Evolutionary conservation across 495 filamentous ascomycete genomes (phyloP), one percentile per base, ranked within the genome.

Genomic region (Xanthoparmelia taractica): DNA sequence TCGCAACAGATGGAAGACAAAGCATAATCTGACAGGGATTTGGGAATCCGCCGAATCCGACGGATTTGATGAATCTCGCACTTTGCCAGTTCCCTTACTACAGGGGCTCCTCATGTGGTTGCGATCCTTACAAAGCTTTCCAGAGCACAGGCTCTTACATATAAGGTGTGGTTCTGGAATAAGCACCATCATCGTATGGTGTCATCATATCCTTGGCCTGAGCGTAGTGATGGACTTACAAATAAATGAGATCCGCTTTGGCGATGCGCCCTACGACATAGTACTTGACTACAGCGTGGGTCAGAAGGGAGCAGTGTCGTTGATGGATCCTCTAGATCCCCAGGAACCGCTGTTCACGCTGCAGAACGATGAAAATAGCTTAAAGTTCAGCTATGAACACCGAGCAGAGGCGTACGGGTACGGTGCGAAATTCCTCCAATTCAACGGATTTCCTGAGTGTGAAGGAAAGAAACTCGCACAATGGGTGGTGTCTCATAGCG

Each of bases 271-370:
- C 17, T 50, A 38, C 8, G 48, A 52, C 37, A 29, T 68, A 2
- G 8, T 60, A 8, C 27, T 63, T 40, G 59, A 63, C 15, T 33
- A 59, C 23, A 31, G 55, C 34, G 15, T 18, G 2, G 17, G 25
- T 1, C 4, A 5, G 15, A 18, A 63, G 13, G 63, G 48, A 23
- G 48, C 37, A 10, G 60, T 60, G 47, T 60, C 56, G 10, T 45
- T 68, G 8, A 58, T 68, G 64, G 59, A 63, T 31, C 59, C 64
- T 25, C 18, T 57, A 36, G 41, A 61, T 20, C 45, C 37, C 33
- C 38, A 63, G 37, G 66, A 68, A 60, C 66, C 66, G 43, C 47
- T 68, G 10, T 68, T 68, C 40, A 60, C 57, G 4, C 37, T 68
- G 29, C n/a, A 27, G 18, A 60, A 43, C 27, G 36, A 58, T 12